phyloP scores from a whole-genome alignment of 306 rosid species.

The Trichosanthes cucumerina region DNA sequence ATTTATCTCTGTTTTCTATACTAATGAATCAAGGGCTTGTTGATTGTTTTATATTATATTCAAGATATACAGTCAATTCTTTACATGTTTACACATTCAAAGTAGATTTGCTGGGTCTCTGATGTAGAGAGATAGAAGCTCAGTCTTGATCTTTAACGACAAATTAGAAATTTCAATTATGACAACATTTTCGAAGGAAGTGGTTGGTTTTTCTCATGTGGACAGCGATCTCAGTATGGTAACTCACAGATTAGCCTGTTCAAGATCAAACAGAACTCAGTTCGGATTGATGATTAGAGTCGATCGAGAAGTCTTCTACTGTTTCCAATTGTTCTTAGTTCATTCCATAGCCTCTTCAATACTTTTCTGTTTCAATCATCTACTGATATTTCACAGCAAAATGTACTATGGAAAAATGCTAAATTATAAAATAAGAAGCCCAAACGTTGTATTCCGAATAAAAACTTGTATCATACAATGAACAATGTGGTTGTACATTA shows the following conservation, averaged over 20 bases:
- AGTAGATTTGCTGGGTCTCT: not conserved
- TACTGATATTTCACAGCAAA: not conserved
- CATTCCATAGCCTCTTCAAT: not conserved
- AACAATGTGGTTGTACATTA: conserved; percentile 24
- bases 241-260: not conserved
- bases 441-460: not conserved
- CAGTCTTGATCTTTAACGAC: not conserved
- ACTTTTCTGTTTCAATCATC: not conserved
- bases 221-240: not conserved
- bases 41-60: not conserved
- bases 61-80: not conserved
- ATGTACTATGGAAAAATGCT: not conserved
- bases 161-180: not conserved
- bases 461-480: conserved; percentile 4
- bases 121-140: not conserved
- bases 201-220: not conserved
- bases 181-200: not conserved
- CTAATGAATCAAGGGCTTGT: not conserved
- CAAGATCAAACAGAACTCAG: not conserved
- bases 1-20: not conserved
- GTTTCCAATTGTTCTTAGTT: not conserved
- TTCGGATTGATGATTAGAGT: not conserved
- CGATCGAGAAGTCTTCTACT: not conserved
- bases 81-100: not conserved
- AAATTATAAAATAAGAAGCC: not conserved